These are phyloP conservation scores for Aspergillus sp. DNA, from an alignment of 2,329 filamentous ascomycete genomes.

Conservation along the genomic window DNA sequence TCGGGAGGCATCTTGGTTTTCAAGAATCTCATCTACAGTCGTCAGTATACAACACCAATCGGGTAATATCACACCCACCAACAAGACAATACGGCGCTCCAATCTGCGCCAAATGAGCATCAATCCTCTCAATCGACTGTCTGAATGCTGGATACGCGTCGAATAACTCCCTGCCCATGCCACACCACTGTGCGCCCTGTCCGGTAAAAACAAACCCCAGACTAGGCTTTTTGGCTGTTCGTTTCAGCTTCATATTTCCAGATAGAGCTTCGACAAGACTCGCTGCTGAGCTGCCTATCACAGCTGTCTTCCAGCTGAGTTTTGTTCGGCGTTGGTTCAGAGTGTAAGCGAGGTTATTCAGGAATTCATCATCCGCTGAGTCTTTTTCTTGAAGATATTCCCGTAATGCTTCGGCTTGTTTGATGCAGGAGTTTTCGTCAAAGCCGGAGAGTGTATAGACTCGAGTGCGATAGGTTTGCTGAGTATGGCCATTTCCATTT, in stretches of 20 bases:
- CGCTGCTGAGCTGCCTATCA: constrained; percentile 3
- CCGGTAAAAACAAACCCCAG: constrained; percentile 28
- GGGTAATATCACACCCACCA: constrained; percentile 8
- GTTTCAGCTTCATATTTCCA: constrained; percentile 1
- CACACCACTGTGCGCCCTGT: constrained; percentile 30
- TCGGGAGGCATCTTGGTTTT: neutral
- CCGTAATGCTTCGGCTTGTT: constrained; percentile 5
- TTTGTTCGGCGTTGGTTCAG: constrained; percentile 15
- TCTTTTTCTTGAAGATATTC: constrained; percentile 6
- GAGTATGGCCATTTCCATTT: no score
- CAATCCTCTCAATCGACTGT: constrained; percentile 8
- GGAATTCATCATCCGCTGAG: constrained; percentile 2
- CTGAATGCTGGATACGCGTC: constrained; percentile 13
- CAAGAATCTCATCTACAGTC: constrained; percentile 8
- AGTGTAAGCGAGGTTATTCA: constrained; percentile 17
- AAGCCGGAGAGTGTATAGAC: constrained; percentile 20
- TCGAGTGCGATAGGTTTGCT: neutral
- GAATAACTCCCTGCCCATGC: constrained; percentile 27
- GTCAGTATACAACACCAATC: neutral
- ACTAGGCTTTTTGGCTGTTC: constrained; percentile 4
- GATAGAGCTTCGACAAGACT: constrained; percentile 3
- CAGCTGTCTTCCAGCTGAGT: constrained; percentile 13
- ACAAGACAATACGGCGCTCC: constrained; percentile 13
- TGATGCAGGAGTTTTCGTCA: constrained; percentile 14
- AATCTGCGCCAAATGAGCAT: constrained; percentile 7